Evolutionary conservation across 305 asterid species (phyloP), one percentile per base, ranked within the genome.

Genomic region (Withania somnifera): DNA sequence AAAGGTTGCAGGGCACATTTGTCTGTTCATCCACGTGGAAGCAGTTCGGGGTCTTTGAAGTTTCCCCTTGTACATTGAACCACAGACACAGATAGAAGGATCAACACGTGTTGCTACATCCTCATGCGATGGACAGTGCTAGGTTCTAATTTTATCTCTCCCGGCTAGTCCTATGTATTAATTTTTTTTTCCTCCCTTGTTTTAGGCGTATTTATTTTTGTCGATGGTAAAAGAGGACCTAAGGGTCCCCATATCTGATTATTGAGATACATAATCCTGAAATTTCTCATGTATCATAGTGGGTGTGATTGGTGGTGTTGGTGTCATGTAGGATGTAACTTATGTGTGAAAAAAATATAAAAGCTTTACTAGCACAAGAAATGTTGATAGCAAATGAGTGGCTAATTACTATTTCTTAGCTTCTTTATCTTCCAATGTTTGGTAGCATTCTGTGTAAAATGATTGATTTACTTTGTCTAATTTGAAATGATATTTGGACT

Each of bases 131-230:
- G 77, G 82, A 63, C 82, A 68, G 82, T 82, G 76, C 67, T 82
- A 66, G 81, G 64, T 79, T 54, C 76, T 38, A 19, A 40, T 82
- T 86, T 80, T 84, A 75, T 38, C 51, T 77, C 24, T 77, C 36
- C 34, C 36, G 1, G 51, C 40, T 84, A 69, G 84, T 53, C 32
- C 51, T 28, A 76, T 78, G 84, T 66, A 7, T 81, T 22, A 22
- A 4, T 19, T 40, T 36, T 56, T 45, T 52, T 82, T 38, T 20
- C 2, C 6, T 5, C 3, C 32, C 34, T 0, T 24, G 36, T 5
- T 32, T 78, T 87, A 87, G 85, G 66, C 80, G 80, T 84, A 81
- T 4, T 81, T 83, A 79, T 81, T 85, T 87, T 87, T 73, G 73
- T 66, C 58, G 47, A 56, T 79, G 80, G 42, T 54, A 68, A 66